These are phyloP conservation scores for Hypoxylon subgilvum DNA, from an alignment of 495 filamentous ascomycete genomes.

Conservation along the genomic window DNA sequence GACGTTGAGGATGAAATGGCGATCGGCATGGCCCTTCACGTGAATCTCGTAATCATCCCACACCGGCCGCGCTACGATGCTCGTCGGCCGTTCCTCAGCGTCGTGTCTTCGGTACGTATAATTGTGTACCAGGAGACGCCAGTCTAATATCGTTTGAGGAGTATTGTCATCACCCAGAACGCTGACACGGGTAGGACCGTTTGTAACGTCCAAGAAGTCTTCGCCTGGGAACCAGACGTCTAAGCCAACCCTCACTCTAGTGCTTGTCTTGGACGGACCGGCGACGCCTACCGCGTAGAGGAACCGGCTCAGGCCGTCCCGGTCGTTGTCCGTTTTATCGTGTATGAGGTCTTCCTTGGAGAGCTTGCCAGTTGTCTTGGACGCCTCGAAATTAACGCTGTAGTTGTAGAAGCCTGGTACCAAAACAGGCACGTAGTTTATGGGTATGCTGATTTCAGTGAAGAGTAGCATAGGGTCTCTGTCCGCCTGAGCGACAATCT, in stretches of 20 bases:
- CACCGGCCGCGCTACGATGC: constrained; percentile 16
- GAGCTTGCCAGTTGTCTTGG: neutral
- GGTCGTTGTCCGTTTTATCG: neutral
- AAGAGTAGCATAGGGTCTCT: constrained; percentile 13
- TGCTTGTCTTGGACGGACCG: neutral
- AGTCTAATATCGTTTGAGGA: neutral
- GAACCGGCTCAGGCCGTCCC: neutral
- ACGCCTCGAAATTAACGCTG: constrained; percentile 4
- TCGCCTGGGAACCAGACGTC: constrained; percentile 23
- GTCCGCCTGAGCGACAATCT: neutral
- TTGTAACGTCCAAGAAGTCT: neutral
- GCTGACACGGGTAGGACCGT: neutral
- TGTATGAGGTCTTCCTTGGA: constrained; percentile 3
- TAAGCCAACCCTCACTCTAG: neutral
- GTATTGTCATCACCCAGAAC: neutral
- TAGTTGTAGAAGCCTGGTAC: constrained; percentile 25
- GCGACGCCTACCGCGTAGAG: neutral
- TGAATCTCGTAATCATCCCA: constrained; percentile 6
- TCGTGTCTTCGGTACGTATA: no score
- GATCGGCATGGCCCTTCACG: neutral
- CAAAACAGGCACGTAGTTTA: constrained; percentile 9
- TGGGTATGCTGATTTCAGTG: neutral
- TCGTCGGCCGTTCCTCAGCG: no score
- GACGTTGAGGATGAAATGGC: neutral
- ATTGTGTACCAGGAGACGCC: neutral